These are phyloP conservation scores for Cyberlindnera japonica DNA, from an alignment of 805 yeast species.

Conservation along the genomic window DNA sequence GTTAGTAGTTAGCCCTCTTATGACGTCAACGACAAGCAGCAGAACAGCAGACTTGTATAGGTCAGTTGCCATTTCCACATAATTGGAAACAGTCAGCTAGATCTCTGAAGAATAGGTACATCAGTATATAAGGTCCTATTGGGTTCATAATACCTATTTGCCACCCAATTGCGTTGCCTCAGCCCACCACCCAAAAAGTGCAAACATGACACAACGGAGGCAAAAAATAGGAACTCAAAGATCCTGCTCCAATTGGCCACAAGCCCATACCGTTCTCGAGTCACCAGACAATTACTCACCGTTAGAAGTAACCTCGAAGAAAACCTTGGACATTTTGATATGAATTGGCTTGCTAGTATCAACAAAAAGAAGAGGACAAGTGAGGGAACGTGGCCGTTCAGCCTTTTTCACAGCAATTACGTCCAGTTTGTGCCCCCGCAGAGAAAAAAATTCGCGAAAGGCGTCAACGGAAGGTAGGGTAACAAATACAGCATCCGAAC, in stretches of 20 bases:
- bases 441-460: no score
- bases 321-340: conserved; percentile 60
- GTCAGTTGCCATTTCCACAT: neutral
- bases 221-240: no score
- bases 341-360: no score
- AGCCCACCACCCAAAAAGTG: neutral
- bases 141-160: neutral
- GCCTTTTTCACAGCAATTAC: no score
- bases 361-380: neutral
- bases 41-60: neutral
- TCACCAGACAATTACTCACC: conserved; percentile 40
- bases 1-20: conserved; percentile 2
- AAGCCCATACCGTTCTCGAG: no score
- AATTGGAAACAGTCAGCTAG: neutral
- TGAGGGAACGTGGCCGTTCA: no score
- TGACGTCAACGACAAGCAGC: neutral
- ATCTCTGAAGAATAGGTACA: neutral
- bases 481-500: no score
- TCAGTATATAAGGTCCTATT: neutral
- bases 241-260: no score
- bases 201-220: conserved; percentile 1
- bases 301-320: conserved; percentile 78
- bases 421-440: no score
- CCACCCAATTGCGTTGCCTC: conserved; percentile 9
- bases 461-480: no score